phyloP scores from a whole-genome alignment of 768 basidiomycete species.

The Mycena maculata region DNA sequence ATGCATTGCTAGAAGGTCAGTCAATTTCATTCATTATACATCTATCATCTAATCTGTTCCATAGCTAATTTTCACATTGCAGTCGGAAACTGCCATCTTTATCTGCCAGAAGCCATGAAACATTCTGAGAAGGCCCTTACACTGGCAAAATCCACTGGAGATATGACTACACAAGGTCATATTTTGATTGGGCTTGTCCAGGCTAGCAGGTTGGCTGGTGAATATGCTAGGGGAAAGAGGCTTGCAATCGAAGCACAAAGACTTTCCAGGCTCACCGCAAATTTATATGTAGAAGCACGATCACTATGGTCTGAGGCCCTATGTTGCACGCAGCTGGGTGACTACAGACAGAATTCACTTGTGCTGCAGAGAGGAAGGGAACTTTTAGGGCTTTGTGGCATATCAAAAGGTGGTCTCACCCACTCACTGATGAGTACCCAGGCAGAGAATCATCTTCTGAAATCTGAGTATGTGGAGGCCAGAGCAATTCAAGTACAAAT shows the following conservation, averaged over 20 bases:
- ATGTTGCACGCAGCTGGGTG: background rate
- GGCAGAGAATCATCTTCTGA: background rate
- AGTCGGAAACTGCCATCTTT: background rate
- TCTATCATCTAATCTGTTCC: background rate
- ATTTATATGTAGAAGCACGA: background rate
- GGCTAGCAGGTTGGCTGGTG: background rate
- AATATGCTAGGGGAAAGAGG: background rate
- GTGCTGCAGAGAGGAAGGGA: background rate
- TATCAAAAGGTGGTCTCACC: background rate
- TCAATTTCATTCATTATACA: background rate
- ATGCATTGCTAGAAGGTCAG: background rate
- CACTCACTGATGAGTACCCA: background rate
- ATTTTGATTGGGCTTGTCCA: background rate
- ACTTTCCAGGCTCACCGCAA: background rate
- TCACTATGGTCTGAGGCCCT: background rate
- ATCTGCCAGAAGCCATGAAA: background rate
- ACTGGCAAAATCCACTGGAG: background rate
- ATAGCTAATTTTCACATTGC: background rate
- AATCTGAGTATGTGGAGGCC: conserved; percentile 1
- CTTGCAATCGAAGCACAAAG: background rate
- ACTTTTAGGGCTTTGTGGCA: background rate
- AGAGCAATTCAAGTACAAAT: background rate
- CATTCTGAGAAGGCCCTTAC: background rate
- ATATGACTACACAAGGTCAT: background rate
- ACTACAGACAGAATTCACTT: background rate